phyloP scores from a whole-genome alignment of 495 filamentous ascomycete species.

The Rostrohypoxylon terebratum region DNA sequence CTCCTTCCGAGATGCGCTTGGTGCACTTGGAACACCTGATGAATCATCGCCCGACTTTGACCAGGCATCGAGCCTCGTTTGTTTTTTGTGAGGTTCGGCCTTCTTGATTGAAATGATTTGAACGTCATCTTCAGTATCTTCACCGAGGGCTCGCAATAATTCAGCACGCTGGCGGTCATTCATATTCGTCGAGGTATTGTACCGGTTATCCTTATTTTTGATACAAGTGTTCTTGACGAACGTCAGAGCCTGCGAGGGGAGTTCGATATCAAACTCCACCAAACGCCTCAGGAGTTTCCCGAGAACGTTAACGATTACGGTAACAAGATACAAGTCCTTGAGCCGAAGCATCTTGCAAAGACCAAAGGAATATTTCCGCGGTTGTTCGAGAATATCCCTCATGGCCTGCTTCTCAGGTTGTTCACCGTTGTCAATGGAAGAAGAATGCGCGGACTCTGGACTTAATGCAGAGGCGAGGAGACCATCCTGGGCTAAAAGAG shows the following conservation, averaged over 20 bases:
- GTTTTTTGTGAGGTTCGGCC: slow-evolving; percentile 67
- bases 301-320: slow-evolving; percentile 71
- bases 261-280: slow-evolving; percentile 73
- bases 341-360: slow-evolving; percentile 87
- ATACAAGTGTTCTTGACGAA: slow-evolving; percentile 70
- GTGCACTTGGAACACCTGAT: slow-evolving; percentile 43
- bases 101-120: slow-evolving; percentile 54
- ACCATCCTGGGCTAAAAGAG: slow-evolving; percentile 82
- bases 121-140: slow-evolving; percentile 70
- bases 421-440: slow-evolving; percentile 56
- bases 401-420: slow-evolving; percentile 55
- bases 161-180: slow-evolving; percentile 82
- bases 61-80: slow-evolving; percentile 75
- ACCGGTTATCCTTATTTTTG: slow-evolving; percentile 50
- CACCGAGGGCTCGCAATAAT: slow-evolving; percentile 80
- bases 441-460: slow-evolving; percentile 55
- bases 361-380: slow-evolving; percentile 70
- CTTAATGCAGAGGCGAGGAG: slow-evolving; percentile 77
- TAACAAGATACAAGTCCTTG: slow-evolving; percentile 83
- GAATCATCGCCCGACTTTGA: slow-evolving; percentile 55
- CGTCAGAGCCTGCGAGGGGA: slow-evolving; percentile 69
- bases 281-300: slow-evolving; percentile 77
- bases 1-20: slow-evolving; percentile 37
- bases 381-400: slow-evolving; percentile 69
- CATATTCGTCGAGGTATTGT: slow-evolving; percentile 75